Base-by-base conservation (phyloP, 495 filamentous ascomycete genomes). In the Thermothielavioides terrestris region DNA sequence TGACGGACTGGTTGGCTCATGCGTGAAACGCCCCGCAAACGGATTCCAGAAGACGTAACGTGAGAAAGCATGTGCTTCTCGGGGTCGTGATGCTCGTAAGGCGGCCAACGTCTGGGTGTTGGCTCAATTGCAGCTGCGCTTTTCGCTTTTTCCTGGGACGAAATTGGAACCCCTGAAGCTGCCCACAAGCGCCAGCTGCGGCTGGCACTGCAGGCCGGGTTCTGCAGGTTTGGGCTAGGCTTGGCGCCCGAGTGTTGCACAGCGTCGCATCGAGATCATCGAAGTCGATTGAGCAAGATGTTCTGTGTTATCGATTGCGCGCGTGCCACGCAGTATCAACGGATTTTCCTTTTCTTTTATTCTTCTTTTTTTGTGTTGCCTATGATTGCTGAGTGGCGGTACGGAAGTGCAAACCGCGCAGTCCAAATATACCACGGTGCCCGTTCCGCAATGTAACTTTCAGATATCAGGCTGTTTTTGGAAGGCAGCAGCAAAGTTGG, bases 131-230 rank as follows among this genome's bases (percentile, higher is more conserved):
- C 43, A 47, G 37, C 35, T 36, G 37, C 37, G 28, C 18, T 18
- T 32, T 14, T 30, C 35, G 37, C 37, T 20, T 14, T 18, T 32
- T 14, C 38, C 35, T 34, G 37, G 25, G 39, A 30, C 28, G 39
- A 55, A 32, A 41, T 46, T 1, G 32, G 17, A 38, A 38, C 46
- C 53, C 53, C 53, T 50, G 53, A 55, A 42, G 28, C 3, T 46
- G 46, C 46, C 53, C n/a, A n/a, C n/a, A n/a, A n/a, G n/a, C n/a
- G n/a, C 46, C 53, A 50, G 53, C 35, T 55, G 53, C 47, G 42
- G 53, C 53, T 55, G 41, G 50, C 21, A 7, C 47, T 21, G 12
- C 14, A 1, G 27, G 34, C 43, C 23, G 47, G 36, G 45, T 37
- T 37, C 44, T 40, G 38, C 40, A 22, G 36, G 17, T 42, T 46